These are phyloP conservation scores for Pseudozyma sp. DNA, from an alignment of 1,284 basidiomycete species.

Conservation along the genomic window DNA sequence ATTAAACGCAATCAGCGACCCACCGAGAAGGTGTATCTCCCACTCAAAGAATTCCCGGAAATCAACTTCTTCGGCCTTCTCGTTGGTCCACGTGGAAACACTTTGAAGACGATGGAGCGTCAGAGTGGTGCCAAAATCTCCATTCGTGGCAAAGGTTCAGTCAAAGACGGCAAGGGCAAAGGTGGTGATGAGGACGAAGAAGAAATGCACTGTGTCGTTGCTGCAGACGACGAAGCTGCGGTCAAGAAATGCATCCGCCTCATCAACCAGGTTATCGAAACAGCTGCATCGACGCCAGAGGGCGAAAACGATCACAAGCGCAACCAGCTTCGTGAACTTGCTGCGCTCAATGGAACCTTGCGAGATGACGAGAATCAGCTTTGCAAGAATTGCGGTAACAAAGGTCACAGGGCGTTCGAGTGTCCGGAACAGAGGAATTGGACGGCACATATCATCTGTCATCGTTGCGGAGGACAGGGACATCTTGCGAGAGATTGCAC, in stretches of 20 bases:
- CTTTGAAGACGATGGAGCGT: constrained; percentile 98
- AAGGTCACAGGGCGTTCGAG: constrained; percentile 73
- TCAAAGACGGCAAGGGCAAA: constrained; percentile 97
- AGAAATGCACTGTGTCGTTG: constrained; percentile 97
- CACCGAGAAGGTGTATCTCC: constrained; percentile 95
- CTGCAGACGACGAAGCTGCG: constrained; percentile 91
- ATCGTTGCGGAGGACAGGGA: constrained; percentile 66
- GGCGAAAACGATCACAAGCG: constrained; percentile 99
- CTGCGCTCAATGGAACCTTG: constrained; percentile 96
- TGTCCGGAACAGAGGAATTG: constrained; percentile 67
- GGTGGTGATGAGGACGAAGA: constrained; percentile 94
- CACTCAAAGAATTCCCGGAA: constrained; percentile 99
- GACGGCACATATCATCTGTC: constrained; percentile 66
- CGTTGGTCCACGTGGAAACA: constrained; percentile 97
- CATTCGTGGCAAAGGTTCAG: constrained; percentile 96
- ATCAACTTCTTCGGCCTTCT: constrained; percentile 99
- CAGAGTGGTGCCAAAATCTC: constrained; percentile 98
- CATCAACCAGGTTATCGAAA: constrained; percentile 98
- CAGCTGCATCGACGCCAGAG: constrained; percentile 97
- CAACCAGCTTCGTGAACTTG: constrained; percentile 96
- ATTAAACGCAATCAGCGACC: constrained; percentile 82
- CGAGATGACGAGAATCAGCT: constrained; percentile 99
- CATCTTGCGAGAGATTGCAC: constrained; percentile 67
- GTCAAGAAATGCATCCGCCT: constrained; percentile 89
- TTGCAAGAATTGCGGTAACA: constrained; percentile 96